phyloP scores from a whole-genome alignment of 805 yeast species.

The Nakazawaea siamensis region DNA sequence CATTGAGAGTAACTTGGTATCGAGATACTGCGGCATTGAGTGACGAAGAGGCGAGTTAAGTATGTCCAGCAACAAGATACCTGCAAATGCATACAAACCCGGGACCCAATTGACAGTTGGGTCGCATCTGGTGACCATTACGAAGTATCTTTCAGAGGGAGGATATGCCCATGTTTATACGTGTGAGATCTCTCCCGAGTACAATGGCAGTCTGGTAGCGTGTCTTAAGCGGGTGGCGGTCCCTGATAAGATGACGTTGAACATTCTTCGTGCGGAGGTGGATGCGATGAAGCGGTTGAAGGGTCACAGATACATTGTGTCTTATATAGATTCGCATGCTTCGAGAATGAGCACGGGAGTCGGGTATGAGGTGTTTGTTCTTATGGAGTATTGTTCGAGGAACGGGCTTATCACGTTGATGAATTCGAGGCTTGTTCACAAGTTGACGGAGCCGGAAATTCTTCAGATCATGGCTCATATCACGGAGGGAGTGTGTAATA shows the following conservation, averaged over 20 bases:
- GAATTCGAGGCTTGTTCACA: conserved; percentile 61
- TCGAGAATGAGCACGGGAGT: conserved; percentile 46
- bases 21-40: no score
- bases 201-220: conserved; percentile 47
- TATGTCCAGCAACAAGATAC: conserved; percentile 15
- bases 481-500: conserved; percentile 66
- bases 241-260: conserved; percentile 80
- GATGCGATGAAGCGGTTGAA: conserved; percentile 90
- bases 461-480: conserved; percentile 61
- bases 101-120: conserved; percentile 82
- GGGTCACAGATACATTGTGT: conserved; percentile 75
- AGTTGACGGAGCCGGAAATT: conserved; percentile 62
- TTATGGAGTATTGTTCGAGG: conserved; percentile 74
- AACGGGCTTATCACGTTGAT: conserved; percentile 75
- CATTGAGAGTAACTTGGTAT: no score
- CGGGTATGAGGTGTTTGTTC: conserved; percentile 69
- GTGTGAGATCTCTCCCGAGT: conserved; percentile 58
- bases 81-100: conserved; percentile 57
- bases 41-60: no score
- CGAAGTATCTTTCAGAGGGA: conserved; percentile 71
- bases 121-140: conserved; percentile 62
- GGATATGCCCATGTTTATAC: conserved; percentile 96
- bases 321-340: conserved; percentile 94
- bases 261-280: conserved; percentile 84
- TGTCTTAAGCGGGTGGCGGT: conserved; percentile 94